These are phyloP conservation scores for Pythium myriotylum DNA, from an alignment of 352 stramenopile genomes.

Conservation along the genomic window DNA sequence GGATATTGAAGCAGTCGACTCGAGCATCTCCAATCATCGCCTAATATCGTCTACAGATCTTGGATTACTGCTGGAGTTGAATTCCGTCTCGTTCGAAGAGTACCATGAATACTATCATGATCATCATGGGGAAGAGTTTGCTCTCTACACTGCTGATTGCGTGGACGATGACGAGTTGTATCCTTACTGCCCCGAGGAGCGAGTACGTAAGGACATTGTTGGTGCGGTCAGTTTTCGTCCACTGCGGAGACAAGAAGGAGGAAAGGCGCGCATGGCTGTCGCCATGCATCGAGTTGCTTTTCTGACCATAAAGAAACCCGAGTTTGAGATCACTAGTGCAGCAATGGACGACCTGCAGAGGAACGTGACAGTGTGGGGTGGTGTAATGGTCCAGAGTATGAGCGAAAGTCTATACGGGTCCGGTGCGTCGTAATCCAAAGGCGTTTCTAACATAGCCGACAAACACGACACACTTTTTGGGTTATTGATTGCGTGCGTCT, in stretches of 20 bases:
- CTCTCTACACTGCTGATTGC: constrained; percentile 32
- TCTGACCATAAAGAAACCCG: too few relatives aligned
- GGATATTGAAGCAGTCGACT: constrained; percentile 42
- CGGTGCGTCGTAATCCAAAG: too few relatives aligned
- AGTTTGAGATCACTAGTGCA: too few relatives aligned
- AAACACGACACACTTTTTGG: too few relatives aligned
- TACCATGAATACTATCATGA: constrained; percentile 31
- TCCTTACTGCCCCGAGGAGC: constrained; percentile 36
- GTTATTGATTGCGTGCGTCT: too few relatives aligned
- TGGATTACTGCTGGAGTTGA: constrained; percentile 23
- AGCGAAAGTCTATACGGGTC: background rate
- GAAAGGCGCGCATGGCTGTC: too few relatives aligned
- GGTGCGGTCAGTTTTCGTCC: constrained; percentile 24
- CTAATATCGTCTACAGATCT: constrained; percentile 37
- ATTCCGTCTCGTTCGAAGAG: constrained; percentile 28
- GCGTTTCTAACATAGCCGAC: too few relatives aligned
- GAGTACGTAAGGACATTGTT: constrained; percentile 28
- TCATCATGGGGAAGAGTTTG: constrained; percentile 26
- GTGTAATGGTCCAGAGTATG: constrained; percentile 2
- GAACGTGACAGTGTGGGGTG: background rate
- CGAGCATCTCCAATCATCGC: constrained; percentile 43
- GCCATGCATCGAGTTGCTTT: too few relatives aligned
- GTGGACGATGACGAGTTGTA: constrained; percentile 57
- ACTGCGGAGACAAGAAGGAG: background rate
- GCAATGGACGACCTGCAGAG: background rate